Evolutionary conservation across 163 green algal genomes (phyloP), one percentile per base, ranked within the genome.

Genomic region (Trebouxiophyceae sp.): DNA sequence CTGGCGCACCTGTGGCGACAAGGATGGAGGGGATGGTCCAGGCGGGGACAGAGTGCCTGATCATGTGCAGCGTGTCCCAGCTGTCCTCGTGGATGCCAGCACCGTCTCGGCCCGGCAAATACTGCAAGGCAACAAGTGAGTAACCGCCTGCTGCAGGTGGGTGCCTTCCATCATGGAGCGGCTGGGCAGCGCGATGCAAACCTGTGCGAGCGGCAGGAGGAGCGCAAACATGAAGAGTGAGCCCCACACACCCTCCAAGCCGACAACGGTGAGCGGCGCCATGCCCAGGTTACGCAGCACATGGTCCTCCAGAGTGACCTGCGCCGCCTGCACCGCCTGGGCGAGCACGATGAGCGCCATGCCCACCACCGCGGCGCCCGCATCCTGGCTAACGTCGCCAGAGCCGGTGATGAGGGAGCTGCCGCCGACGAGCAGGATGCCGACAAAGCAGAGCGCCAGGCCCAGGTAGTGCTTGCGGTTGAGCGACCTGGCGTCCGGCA

Each of bases 31-130:
- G 39, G 39, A 50, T 50, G 39, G 39, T 50, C 39, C 39, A 50
- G 39, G 12, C 39, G 39, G 39, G 39, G 39, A n/a, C 12, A 12
- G 39, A 50, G 39, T 50, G 12, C 39, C 19, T 50, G 39, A 50
- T 50, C 39, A 50, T 50, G 39, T 50, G 39, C 39, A 95, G 65
- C 1, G 82, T 91, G 75, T 97, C 90, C 24, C 92, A 62, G 65
- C 95, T 85, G 65, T 91, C 91, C 65, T 96, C 90, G 29, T 87
- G 82, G 2, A 89, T 58, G 26, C 85, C 86, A n/a, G 76, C 54
- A 28, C 81, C 83, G 32, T 92, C 86, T 1, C 63, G 34, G 20
- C 84, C 84, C 0, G 82, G 79, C 45, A 87, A 45, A 50, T n/a
- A 50, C 39, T 50, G 39, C 39, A 50, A n/a, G 39, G 19, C n/a